Percentiles rank a stretch among this genome's conserved stretches.
Evolutionary conservation across 2,329 filamentous ascomycete species (phyloP).

Genomic region (Penicillium nordicum): DNA sequence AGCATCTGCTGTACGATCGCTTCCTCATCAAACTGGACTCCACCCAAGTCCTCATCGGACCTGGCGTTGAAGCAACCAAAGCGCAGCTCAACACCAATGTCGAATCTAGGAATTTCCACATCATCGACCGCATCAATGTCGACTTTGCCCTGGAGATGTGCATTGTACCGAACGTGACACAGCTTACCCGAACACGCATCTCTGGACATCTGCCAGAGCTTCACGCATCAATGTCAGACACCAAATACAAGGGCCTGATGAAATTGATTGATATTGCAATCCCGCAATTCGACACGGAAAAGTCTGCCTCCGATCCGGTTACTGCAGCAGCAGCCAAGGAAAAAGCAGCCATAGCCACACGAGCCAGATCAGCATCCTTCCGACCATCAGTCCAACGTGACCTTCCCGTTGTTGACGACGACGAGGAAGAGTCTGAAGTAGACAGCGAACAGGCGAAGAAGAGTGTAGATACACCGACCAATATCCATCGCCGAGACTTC

Average conservation of each 20-base stretch:
- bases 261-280: constrained; percentile 92
- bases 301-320: constrained; percentile 36
- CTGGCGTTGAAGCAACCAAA: constrained; percentile 86
- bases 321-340: constrained; percentile 33
- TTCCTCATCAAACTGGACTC: constrained; percentile 91
- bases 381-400: constrained; percentile 68
- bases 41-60: constrained; percentile 91
- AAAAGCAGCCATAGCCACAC: constrained; percentile 29
- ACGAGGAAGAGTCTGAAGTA: constrained; percentile 53
- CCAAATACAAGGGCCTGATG: constrained; percentile 97
- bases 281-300: constrained; percentile 66
- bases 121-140: constrained; percentile 96
- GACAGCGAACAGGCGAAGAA: constrained; percentile 59
- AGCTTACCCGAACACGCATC: constrained; percentile 85
- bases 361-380: constrained; percentile 67
- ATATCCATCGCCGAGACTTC: constrained; percentile 84
- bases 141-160: constrained; percentile 95
- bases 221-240: constrained; percentile 86
- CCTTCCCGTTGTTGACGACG: constrained; percentile 74
- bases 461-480: constrained; percentile 52
- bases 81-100: constrained; percentile 69
- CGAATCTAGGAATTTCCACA: constrained; percentile 70
- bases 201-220: constrained; percentile 89
- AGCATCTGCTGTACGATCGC: constrained; percentile 95
- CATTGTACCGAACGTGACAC: constrained; percentile 92